These are phyloP conservation scores for Malbranchea zuffiana DNA, from an alignment of 2,329 filamentous ascomycete genomes.

Conservation along the genomic window DNA sequence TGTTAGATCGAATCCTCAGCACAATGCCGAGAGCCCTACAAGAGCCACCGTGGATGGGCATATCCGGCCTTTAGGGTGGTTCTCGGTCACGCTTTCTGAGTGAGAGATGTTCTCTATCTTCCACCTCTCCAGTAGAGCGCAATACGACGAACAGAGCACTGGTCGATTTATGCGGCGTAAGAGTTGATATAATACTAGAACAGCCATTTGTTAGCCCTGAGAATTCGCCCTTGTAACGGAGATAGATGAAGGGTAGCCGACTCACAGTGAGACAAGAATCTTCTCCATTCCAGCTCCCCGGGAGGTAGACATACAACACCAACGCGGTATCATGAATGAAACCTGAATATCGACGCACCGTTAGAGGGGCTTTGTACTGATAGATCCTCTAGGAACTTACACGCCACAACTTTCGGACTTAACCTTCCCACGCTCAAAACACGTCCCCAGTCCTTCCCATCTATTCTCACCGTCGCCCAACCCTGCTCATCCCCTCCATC, in stretches of 20 bases:
- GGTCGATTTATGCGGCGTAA: conserved; percentile 28
- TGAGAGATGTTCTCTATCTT: too few relatives aligned
- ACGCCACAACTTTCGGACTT: conserved; percentile 85
- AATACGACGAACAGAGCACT: too few relatives aligned
- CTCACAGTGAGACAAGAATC: conserved; percentile 39
- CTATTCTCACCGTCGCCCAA: conserved; percentile 83
- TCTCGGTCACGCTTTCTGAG: too few relatives aligned
- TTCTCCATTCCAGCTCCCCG: conserved; percentile 31
- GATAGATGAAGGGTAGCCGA: conserved; percentile 5
- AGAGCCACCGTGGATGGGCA: too few relatives aligned
- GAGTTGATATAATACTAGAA: conserved; percentile 38
- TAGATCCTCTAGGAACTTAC: conserved; percentile 40
- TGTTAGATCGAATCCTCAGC: too few relatives aligned
- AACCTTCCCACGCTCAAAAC: conserved; percentile 87
- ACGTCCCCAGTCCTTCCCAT: conserved; percentile 86
- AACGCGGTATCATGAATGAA: conserved; percentile 38
- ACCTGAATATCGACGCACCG: conserved; percentile 19
- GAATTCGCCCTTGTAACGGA: too few relatives aligned
- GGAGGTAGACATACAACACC: conserved; percentile 38
- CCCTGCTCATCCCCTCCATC: conserved; percentile 61
- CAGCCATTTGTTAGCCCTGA: conserved; percentile 1
- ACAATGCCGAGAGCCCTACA: too few relatives aligned
- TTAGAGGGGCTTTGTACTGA: conserved; percentile 5
- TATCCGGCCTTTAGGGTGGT: too few relatives aligned
- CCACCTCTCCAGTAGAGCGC: too few relatives aligned